phyloP scores from a whole-genome alignment of 2,329 filamentous ascomycete genomes.

The Cercospora sojina region DNA sequence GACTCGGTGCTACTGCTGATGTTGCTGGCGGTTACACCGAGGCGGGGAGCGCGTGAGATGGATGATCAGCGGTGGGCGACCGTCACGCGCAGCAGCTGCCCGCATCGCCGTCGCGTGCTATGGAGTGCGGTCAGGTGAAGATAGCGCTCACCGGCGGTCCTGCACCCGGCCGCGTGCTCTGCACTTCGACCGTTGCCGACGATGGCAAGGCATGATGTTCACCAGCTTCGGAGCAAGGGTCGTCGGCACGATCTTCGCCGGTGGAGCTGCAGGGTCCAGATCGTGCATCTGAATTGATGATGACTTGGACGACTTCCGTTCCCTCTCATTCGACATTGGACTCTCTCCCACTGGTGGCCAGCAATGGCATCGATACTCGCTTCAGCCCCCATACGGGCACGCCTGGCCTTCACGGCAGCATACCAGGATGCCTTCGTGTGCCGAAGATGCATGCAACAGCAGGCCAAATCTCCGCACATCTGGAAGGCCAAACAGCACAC shows the following conservation, averaged over 20 bases:
- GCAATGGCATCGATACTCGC: constrained; percentile 26
- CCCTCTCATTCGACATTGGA: not conserved
- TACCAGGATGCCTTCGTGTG: constrained; percentile 34
- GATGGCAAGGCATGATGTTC: not conserved
- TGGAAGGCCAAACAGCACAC: constrained; percentile 32
- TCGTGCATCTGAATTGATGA: constrained; percentile 1
- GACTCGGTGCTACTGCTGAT: constrained; percentile 1
- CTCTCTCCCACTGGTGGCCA: not conserved
- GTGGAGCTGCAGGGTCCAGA: not conserved
- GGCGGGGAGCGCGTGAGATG: constrained; percentile 1
- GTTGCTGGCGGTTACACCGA: not conserved
- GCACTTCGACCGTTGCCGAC: not conserved
- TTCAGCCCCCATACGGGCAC: constrained; percentile 27
- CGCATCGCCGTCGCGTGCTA: not conserved
- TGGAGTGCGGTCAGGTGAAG: not conserved
- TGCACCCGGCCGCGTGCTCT: not conserved
- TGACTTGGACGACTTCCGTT: constrained; percentile 3
- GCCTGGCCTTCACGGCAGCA: constrained; percentile 25
- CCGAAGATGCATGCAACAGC: constrained; percentile 37
- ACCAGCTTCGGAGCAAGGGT: not conserved
- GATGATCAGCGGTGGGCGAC: not conserved
- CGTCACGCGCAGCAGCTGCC: not conserved
- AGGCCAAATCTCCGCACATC: constrained; percentile 20
- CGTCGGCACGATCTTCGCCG: constrained; percentile 3
- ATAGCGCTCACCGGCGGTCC: not conserved